Conservation (phyloP, 2,329 filamentous ascomycete genomes). For the Fusarium xyrophilum region DNA sequence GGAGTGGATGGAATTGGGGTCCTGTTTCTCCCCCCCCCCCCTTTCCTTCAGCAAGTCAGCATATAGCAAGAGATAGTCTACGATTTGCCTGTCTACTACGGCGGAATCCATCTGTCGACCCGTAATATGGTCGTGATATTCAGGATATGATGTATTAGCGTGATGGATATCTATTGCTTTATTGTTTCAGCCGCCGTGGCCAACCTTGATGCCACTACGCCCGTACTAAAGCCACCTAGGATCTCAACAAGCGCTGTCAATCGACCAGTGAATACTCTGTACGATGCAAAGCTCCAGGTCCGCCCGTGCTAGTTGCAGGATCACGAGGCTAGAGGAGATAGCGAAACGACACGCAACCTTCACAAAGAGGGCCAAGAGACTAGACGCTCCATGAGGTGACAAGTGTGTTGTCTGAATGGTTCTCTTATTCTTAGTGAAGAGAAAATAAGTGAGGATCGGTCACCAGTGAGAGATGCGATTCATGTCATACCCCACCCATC, state of each 20-base stretch:
- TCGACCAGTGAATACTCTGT: background rate
- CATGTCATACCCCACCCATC: background rate
- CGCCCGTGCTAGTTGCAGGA: background rate
- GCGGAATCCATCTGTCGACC: background rate
- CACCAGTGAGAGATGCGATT: background rate
- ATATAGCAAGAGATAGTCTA: background rate
- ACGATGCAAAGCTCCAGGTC: background rate
- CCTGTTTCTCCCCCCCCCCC: background rate
- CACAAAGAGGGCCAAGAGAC: background rate
- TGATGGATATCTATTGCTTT: background rate
- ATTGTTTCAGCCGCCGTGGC: slow-evolving; percentile 8
- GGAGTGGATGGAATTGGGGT: background rate
- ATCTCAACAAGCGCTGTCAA: background rate
- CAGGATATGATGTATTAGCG: background rate
- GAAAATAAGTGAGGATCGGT: background rate
- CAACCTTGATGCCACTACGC: background rate
- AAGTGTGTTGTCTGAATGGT: background rate
- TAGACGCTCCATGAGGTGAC: background rate
- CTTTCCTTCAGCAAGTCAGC: background rate
- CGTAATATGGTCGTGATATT: background rate
- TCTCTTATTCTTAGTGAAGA: background rate
- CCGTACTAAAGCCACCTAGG: slow-evolving; percentile 8
- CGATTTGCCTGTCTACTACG: background rate
- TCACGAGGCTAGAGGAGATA: slow-evolving; percentile 1
- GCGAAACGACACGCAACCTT: background rate